Conservation (phyloP, 1,139 yeast species). For the Taphrina pruni region DNA sequence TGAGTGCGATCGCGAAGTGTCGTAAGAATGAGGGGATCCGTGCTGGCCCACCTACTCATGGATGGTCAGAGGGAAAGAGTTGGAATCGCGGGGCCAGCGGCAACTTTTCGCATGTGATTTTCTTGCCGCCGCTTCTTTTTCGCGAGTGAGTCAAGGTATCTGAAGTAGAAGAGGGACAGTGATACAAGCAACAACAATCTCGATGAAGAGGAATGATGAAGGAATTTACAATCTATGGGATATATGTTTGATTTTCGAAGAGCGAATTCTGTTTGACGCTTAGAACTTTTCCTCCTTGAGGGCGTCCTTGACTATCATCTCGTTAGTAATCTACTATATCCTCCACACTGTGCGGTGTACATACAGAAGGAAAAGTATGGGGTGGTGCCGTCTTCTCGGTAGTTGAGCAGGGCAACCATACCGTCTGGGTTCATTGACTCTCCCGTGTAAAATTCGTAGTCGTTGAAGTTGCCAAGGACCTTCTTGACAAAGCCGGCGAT, state of each 20-base stretch:
- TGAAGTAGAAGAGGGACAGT: neutral
- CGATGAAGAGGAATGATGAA: neutral
- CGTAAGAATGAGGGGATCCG: too few relatives aligned
- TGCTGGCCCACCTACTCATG: too few relatives aligned
- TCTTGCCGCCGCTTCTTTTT: too few relatives aligned
- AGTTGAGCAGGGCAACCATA: conserved; percentile 96
- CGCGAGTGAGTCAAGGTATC: too few relatives aligned
- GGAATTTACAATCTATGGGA: conserved; percentile 20
- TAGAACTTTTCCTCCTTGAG: conserved; percentile 41
- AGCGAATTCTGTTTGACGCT: neutral
- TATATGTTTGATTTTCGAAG: neutral
- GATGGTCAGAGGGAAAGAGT: too few relatives aligned
- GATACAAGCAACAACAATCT: neutral
- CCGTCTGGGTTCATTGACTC: conserved; percentile 91
- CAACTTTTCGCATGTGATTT: too few relatives aligned
- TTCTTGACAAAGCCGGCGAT: conserved; percentile 95
- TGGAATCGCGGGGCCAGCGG: too few relatives aligned
- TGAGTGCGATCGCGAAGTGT: too few relatives aligned
- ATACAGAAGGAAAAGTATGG: conserved; percentile 98
- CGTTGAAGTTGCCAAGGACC: conserved; percentile 90
- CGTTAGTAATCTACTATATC: neutral
- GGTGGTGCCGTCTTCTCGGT: conserved; percentile 99
- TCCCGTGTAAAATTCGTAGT: conserved; percentile 99
- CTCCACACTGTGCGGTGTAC: conserved; percentile 46
- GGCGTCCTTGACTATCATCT: conserved; percentile 32